These are phyloP conservation scores for Niebla homalea DNA, from an alignment of 495 filamentous ascomycete species.

Conservation along the genomic window DNA sequence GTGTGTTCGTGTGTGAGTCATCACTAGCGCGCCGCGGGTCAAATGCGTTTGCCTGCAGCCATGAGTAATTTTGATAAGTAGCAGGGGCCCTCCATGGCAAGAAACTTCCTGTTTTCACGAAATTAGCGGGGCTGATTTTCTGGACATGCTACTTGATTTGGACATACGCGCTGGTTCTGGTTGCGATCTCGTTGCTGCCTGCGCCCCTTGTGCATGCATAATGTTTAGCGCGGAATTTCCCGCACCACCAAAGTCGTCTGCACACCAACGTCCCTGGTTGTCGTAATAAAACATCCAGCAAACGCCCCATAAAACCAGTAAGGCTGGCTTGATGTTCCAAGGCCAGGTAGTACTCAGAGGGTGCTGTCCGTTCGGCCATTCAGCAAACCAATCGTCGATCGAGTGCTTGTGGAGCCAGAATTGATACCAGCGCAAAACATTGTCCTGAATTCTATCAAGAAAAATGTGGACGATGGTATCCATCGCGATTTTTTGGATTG, in stretches of 20 bases:
- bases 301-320: conserved; percentile 41
- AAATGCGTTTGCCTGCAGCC: conserved; percentile 4
- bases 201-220: not conserved
- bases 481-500: conserved; percentile 11
- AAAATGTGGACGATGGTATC: conserved; percentile 9
- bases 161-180: not conserved
- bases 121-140: not conserved
- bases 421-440: conserved; percentile 13
- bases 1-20: conserved; percentile 15
- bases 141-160: not conserved
- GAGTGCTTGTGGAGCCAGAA: conserved; percentile 16
- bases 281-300: conserved; percentile 41
- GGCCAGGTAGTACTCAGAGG: conserved; percentile 40
- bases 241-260: not conserved
- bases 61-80: conserved; percentile 9
- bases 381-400: conserved; percentile 18
- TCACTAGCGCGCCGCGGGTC: conserved; percentile 12
- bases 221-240: not conserved
- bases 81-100: conserved; percentile 6
- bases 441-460: conserved; percentile 6
- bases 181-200: conserved; percentile 4
- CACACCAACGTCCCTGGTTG: not conserved
- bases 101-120: not conserved
- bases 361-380: conserved; percentile 25
- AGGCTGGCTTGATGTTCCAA: conserved; percentile 35